Conservation (phyloP, 164 flowering plant species). For the Dillenia turbinata region DNA sequence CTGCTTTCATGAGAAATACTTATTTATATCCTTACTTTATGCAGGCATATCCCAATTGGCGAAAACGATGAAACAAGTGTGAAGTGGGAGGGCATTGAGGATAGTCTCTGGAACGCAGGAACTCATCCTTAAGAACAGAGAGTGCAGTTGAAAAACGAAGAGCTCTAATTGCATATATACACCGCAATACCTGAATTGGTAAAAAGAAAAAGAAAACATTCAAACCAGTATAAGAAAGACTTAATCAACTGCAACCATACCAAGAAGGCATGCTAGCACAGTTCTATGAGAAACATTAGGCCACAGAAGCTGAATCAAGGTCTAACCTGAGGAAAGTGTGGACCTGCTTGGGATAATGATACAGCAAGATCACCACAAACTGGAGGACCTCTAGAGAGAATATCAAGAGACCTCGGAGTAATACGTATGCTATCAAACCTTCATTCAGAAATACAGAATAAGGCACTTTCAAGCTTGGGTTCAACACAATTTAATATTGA, state of each 20-base stretch:
- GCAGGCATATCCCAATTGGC: slow-evolving; percentile 96
- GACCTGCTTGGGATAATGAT: slow-evolving; percentile 92
- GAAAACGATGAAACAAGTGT: slow-evolving; percentile 90
- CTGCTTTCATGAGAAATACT: too few relatives aligned
- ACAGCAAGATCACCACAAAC: slow-evolving; percentile 99
- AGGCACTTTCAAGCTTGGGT: slow-evolving; percentile 4
- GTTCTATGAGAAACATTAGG: neutral
- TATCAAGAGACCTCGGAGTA: slow-evolving; percentile 96
- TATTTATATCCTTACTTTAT: slow-evolving; percentile 56
- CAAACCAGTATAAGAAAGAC: slow-evolving; percentile 5
- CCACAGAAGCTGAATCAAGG: too few relatives aligned
- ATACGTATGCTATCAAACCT: slow-evolving; percentile 98
- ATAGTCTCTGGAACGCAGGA: slow-evolving; percentile 95
- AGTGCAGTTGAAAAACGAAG: slow-evolving; percentile 94
- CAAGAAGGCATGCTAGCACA: neutral
- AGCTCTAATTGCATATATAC: slow-evolving; percentile 89
- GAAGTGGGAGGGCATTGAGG: slow-evolving; percentile 98
- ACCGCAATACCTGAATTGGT: slow-evolving; percentile 65
- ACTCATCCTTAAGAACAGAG: slow-evolving; percentile 92
- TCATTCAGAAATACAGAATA: slow-evolving; percentile 10
- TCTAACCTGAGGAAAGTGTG: slow-evolving; percentile 93
- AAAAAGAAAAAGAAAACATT: slow-evolving; percentile 2
- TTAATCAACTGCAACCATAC: neutral
- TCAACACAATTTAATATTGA: neutral
- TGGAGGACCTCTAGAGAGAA: slow-evolving; percentile 92